Conservation (phyloP, 73 alveolate genomes). For the Urostyla sp. region DNA sequence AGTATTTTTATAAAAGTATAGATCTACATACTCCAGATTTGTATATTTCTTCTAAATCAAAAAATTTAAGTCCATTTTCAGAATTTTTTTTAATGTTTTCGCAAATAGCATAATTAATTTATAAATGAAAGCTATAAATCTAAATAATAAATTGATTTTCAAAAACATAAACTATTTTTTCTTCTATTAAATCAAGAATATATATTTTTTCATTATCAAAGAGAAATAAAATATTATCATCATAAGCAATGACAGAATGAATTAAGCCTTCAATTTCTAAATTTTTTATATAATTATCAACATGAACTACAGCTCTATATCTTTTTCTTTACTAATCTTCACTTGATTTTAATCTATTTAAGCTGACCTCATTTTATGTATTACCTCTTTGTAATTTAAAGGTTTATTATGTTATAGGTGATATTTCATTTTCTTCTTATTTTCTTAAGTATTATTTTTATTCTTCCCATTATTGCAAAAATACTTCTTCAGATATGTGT, state of each 20-base stretch:
- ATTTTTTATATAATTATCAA: too few species aligned
- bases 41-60: constrained; percentile 1
- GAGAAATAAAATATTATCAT: background rate
- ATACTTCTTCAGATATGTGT: too few species aligned
- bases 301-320: too few species aligned
- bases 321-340: too few species aligned
- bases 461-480: too few species aligned
- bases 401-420: too few species aligned
- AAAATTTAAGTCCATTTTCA: constrained; percentile 13
- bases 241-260: constrained; percentile 29
- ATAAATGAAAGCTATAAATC: background rate
- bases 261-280: too few species aligned
- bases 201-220: constrained; percentile 24
- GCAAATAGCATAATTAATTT: constrained; percentile 15
- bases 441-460: too few species aligned
- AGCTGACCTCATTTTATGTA: too few species aligned
- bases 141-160: constrained; percentile 6
- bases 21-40: background rate
- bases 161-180: background rate
- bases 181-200: background rate
- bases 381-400: too few species aligned
- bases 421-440: too few species aligned
- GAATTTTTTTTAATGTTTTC: background rate
- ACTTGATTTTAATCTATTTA: too few species aligned
- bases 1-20: background rate